Percentiles rank a stretch among this genome's conserved stretches.
These are phyloP conservation scores for Ambrosia artemisiifolia DNA, from an alignment of 129 eudicot genomes.

Conservation along the genomic window DNA sequence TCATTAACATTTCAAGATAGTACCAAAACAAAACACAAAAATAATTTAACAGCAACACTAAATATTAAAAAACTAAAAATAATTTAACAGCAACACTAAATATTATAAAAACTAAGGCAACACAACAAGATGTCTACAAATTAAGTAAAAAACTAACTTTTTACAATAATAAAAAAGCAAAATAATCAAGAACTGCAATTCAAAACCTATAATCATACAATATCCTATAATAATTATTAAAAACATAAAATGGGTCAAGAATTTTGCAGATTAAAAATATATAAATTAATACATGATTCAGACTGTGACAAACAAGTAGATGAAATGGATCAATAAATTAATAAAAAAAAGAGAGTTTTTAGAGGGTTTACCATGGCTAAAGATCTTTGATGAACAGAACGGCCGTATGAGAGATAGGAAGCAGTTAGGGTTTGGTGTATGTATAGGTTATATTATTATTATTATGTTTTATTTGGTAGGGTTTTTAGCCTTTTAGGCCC, in stretches of 20 bases:
- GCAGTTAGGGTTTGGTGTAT: constrained; percentile 20
- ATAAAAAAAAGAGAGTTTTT: not conserved
- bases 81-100: too few species aligned
- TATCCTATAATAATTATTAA: too few species aligned
- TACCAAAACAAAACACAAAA: too few species aligned
- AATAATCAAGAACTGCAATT: too few species aligned
- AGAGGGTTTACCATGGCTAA: constrained; percentile 20
- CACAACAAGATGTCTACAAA: too few species aligned
- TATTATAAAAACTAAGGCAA: too few species aligned
- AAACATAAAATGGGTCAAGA: not conserved
- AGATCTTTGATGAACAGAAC: constrained; percentile 17
- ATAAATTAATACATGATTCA: not conserved
- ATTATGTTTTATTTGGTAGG: not conserved
- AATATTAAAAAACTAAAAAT: too few species aligned
- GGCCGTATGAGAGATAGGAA: not conserved
- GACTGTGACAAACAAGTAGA: not conserved
- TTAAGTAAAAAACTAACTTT: too few species aligned
- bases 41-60: too few species aligned
- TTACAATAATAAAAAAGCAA: too few species aligned
- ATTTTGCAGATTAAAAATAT: not conserved
- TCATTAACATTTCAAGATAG: too few species aligned
- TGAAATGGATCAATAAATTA: not conserved
- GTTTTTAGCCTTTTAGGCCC: not conserved
- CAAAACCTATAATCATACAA: too few species aligned
- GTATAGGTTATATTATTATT: not conserved